phyloP scores from a whole-genome alignment of 306 rosid species.

The Medicago lupulina region DNA sequence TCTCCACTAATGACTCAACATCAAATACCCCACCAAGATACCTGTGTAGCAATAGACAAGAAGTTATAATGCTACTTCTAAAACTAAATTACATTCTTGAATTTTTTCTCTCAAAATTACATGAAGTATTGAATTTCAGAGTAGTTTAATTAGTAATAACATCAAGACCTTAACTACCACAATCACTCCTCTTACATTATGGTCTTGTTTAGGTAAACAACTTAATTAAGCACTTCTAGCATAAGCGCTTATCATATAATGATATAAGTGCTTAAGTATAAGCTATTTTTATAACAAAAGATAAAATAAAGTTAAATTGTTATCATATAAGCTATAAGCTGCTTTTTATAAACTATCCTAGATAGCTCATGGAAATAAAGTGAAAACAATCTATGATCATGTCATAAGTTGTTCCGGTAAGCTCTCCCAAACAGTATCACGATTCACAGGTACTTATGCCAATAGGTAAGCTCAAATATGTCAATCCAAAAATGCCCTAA shows the following conservation, averaged over 20 bases:
- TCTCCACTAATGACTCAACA: constrained; percentile 93
- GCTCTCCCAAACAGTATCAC: not conserved
- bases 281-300: too few species aligned
- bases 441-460: not conserved
- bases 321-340: too few species aligned
- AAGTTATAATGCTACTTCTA: constrained; percentile 9
- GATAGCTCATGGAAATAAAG: not conserved
- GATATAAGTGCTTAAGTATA: not conserved
- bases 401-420: not conserved
- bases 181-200: too few species aligned
- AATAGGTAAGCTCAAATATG: not conserved
- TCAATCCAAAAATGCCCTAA: not conserved
- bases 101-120: not conserved
- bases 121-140: not conserved
- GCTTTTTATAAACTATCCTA: too few species aligned
- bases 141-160: too few species aligned
- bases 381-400: not conserved
- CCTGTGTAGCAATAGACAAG: constrained; percentile 53
- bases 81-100: not conserved
- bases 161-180: too few species aligned
- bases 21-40: constrained; percentile 98
- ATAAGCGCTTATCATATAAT: too few species aligned
- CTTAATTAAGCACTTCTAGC: not conserved
- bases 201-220: not conserved
- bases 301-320: too few species aligned